Percentiles rank a stretch among this genome's conserved stretches.
Conservation (phyloP, 176 grass and related monocot species). For the Urochloa ruziziensis region DNA sequence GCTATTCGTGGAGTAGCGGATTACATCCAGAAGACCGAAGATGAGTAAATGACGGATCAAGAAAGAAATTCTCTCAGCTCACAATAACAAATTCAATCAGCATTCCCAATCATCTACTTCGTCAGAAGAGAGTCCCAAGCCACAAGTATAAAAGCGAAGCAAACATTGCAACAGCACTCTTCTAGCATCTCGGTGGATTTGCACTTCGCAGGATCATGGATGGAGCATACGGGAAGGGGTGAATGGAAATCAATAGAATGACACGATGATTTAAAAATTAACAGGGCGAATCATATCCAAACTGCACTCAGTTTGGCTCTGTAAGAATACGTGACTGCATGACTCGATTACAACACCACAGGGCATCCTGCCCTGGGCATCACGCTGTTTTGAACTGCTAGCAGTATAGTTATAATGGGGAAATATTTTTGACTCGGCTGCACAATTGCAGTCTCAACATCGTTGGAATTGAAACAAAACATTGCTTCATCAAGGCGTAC, state of each 20-base stretch:
- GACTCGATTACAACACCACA: conserved; percentile 4
- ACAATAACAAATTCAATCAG: not conserved
- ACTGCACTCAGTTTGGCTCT: not conserved
- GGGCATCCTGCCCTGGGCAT: not conserved
- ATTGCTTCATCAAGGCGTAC: not conserved
- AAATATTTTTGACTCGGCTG: not conserved
- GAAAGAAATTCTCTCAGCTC: no score
- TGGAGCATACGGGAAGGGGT: not conserved
- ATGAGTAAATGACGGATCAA: not conserved
- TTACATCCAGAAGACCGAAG: no score
- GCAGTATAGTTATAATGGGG: not conserved
- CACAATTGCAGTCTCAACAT: conserved; percentile 17
- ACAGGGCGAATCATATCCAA: not conserved
- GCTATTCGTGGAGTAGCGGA: no score
- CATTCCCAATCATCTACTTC: not conserved
- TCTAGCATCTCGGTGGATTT: no score
- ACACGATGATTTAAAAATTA: not conserved
- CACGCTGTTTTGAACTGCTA: conserved; percentile 11
- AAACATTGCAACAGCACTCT: not conserved
- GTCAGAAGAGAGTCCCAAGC: not conserved
- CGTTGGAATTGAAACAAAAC: not conserved
- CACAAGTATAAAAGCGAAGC: no score
- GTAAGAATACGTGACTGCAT: not conserved
- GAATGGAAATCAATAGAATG: not conserved
- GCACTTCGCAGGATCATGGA: no score